These are phyloP conservation scores for Gardenia jasminoides DNA, from an alignment of 257 asterid genomes.

Conservation along the genomic window DNA sequence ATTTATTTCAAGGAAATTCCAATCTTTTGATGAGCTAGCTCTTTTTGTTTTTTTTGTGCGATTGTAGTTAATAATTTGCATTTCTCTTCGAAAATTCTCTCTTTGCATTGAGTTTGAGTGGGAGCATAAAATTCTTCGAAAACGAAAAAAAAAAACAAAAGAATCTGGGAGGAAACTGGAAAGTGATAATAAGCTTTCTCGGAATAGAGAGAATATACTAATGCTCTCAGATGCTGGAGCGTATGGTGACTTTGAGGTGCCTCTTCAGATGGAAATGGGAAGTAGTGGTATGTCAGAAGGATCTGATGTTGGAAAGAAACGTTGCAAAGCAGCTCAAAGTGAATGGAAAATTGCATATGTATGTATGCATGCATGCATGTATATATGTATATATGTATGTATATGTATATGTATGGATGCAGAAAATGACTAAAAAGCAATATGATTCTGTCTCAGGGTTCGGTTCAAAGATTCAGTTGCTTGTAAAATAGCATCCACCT, in stretches of 20 bases:
- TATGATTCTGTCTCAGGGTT: neutral
- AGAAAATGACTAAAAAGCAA: neutral
- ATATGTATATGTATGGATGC: no score
- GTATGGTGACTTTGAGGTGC: slow-evolving; percentile 13
- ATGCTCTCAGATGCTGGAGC: slow-evolving; percentile 15
- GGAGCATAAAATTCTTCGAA: neutral
- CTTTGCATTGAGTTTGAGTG: neutral
- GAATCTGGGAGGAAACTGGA: slow-evolving; percentile 21
- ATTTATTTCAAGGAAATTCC: neutral
- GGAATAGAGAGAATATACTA: neutral
- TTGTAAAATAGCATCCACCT: neutral
- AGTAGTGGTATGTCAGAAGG: slow-evolving; percentile 40
- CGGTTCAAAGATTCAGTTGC: neutral
- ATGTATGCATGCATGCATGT: no score
- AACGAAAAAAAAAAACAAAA: slow-evolving; percentile 32
- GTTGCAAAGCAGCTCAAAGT: slow-evolving; percentile 81
- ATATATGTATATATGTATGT: no score
- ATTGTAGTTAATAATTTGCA: neutral
- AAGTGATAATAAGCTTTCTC: slow-evolving; percentile 13
- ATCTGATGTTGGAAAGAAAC: slow-evolving; percentile 60
- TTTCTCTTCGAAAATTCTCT: no score
- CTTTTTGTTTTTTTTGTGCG: no score
- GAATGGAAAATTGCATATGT: slow-evolving; percentile 53
- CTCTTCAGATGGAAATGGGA: slow-evolving; percentile 54
- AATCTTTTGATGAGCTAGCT: neutral